Conservation (phyloP, 768 basidiomycete genomes). For the Hortiboletus campestris region DNA sequence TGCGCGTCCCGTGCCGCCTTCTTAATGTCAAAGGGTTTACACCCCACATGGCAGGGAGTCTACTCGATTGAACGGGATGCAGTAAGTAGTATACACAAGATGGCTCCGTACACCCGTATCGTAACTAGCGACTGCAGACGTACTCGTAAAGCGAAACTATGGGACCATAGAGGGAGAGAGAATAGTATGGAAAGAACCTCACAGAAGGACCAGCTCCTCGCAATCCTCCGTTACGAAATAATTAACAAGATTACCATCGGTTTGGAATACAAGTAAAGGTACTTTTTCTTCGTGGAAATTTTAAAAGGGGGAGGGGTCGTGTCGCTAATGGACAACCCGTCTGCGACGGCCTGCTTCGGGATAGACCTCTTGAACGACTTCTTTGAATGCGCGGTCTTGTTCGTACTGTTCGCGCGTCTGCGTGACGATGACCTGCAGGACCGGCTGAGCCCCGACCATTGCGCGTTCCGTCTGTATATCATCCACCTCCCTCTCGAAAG, state of each 20-base stretch:
- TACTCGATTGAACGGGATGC: neutral
- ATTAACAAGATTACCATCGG: slow-evolving; percentile 19
- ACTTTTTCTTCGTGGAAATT: slow-evolving; percentile 14
- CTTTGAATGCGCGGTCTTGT: slow-evolving; percentile 33
- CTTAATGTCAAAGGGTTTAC: neutral
- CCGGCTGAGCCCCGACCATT: slow-evolving; percentile 14
- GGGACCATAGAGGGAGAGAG: neutral
- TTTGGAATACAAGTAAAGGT: neutral
- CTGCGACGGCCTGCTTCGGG: slow-evolving; percentile 26
- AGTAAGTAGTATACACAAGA: neutral
- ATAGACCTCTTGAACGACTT: slow-evolving; percentile 25
- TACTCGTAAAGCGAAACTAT: neutral
- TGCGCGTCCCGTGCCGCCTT: neutral
- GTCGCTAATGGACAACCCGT: slow-evolving; percentile 6
- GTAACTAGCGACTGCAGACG: neutral
- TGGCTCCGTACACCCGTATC: neutral
- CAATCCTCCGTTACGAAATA: slow-evolving; percentile 20
- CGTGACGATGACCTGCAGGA: slow-evolving; percentile 34
- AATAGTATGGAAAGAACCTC: slow-evolving; percentile 5
- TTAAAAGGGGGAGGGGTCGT: neutral
- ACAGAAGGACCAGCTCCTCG: slow-evolving; percentile 18
- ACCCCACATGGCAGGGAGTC: neutral
- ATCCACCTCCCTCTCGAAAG: slow-evolving; percentile 34
- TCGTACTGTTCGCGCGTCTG: slow-evolving; percentile 35
- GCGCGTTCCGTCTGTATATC: slow-evolving; percentile 24